Evolutionary conservation across 768 basidiomycete species (phyloP), one percentile per base, ranked within the genome.

Genomic region (Hericium erinaceus): DNA sequence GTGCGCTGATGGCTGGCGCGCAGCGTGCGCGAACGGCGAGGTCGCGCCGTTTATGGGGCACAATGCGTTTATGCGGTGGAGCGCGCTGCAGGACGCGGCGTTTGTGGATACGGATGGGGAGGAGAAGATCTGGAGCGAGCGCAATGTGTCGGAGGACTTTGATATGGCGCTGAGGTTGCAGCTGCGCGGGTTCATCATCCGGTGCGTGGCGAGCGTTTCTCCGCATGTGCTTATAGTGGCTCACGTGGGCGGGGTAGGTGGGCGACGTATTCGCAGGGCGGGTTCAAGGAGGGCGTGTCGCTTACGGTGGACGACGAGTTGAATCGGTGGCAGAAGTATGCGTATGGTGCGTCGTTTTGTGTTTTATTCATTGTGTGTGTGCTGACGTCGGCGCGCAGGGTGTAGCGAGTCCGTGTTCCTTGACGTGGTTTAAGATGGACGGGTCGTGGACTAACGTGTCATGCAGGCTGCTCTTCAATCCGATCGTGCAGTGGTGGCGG

Each of bases 311-410:
- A 92, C 58, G 93, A 95, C 64, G 93, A 95, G 70, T 73, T 95
- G 13, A 94, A 93, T 65, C 74, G 93, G 5, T 95, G 93, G 93
- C 89, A 94, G 62, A 95, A 94, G 69, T 91, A 89, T 64, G 79
- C 87, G 0, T 90, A 87, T 69, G 88, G 85, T 79, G 58, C 54
- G 76, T 69, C 1, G 16, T 56, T 10, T 51, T 48, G 50, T 48
- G 55, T 48, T 15, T 53, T 18, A 55, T 37, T 13, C 24, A 18
- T 38, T 46, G 22, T 33, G 46, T 62, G 49, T 54, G 56, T 39
- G 57, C 37, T 58, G 7, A 44, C 54, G 37, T 15, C 3, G 7
- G 20, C 26, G 11, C 41, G 9, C 24, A 82, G 82, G 84, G 3
- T 85, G 83, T 65, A 83, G 79, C 66, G 87, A 88, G 61, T 61